These are phyloP conservation scores for Phytophthora brassicae DNA, from an alignment of 352 stramenopile species.

Conservation along the genomic window DNA sequence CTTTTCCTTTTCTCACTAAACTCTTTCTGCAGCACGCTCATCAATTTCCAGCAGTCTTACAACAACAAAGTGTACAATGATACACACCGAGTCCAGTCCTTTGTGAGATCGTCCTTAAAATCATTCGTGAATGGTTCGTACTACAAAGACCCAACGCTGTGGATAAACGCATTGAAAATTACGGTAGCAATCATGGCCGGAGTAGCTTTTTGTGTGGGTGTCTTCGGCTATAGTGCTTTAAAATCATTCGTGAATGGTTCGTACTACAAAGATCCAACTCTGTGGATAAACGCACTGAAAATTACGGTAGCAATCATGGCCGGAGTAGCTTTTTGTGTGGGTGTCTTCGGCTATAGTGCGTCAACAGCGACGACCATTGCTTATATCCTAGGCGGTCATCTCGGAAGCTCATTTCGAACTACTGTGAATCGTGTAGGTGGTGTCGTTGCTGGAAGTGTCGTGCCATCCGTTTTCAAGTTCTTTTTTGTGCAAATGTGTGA, in stretches of 20 bases:
- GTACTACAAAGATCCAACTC: conserved; percentile 18
- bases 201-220: conserved; percentile 61
- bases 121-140: conserved; percentile 48
- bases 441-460: conserved; percentile 69
- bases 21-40: conserved; percentile 72
- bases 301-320: conserved; percentile 58
- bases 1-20: conserved; percentile 78
- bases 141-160: conserved; percentile 36
- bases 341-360: conserved; percentile 64
- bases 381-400: conserved; percentile 73
- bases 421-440: conserved; percentile 74
- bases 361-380: conserved; percentile 60
- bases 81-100: conserved; percentile 43
- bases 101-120: conserved; percentile 44
- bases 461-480: conserved; percentile 79
- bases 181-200: conserved; percentile 61
- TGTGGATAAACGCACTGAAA: conserved; percentile 52
- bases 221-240: conserved; percentile 67
- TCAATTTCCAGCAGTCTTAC: conserved; percentile 57
- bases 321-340: conserved; percentile 61
- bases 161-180: conserved; percentile 52
- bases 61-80: conserved; percentile 60
- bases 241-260: no score
- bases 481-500: conserved; percentile 72
- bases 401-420: conserved; percentile 70